Percentiles rank a stretch among this genome's conserved stretches.
Evolutionary conservation across 2,329 filamentous ascomycete species (phyloP).

Genomic region (Curvularia sp.): DNA sequence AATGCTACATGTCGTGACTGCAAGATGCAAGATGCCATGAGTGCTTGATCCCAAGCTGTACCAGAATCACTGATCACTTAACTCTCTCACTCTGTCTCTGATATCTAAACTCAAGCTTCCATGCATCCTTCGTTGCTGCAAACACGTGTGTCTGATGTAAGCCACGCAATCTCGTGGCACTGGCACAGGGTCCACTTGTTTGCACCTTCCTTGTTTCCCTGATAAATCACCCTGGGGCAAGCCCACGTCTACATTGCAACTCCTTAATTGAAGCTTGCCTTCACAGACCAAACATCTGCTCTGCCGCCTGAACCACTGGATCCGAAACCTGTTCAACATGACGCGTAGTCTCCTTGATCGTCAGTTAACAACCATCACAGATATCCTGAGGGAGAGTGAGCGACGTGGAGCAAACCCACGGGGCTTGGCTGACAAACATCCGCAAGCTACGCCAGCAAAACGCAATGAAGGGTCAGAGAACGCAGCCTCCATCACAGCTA

Average conservation of each 20-base stretch:
- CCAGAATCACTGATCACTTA: not conserved
- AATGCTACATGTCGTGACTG: not conserved
- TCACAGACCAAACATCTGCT: not conserved
- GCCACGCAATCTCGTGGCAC: not conserved
- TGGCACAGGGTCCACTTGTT: not conserved
- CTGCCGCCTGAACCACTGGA: not conserved
- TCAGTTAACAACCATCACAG: conserved; percentile 28
- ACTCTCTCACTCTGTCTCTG: not conserved
- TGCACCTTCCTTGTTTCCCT: not conserved
- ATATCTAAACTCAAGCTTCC: not conserved
- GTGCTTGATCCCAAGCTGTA: not conserved
- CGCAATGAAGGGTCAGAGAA: not conserved
- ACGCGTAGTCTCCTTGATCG: conserved; percentile 17
- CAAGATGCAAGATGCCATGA: not conserved
- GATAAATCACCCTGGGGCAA: not conserved
- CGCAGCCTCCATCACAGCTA: not conserved
- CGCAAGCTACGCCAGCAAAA: not conserved
- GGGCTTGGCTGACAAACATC: not conserved
- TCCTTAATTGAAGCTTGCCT: not conserved
- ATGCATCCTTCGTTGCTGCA: not conserved
- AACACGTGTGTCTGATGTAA: not conserved
- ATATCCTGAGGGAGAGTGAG: conserved; percentile 25
- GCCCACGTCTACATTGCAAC: not conserved
- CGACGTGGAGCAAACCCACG: conserved; percentile 21
- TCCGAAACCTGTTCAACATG: not conserved